A percentile compares a stretch with the other conserved stretches of the same genome.
phyloP scores from a whole-genome alignment of 768 basidiomycete genomes.

The Macrolepiota albuminosa region DNA sequence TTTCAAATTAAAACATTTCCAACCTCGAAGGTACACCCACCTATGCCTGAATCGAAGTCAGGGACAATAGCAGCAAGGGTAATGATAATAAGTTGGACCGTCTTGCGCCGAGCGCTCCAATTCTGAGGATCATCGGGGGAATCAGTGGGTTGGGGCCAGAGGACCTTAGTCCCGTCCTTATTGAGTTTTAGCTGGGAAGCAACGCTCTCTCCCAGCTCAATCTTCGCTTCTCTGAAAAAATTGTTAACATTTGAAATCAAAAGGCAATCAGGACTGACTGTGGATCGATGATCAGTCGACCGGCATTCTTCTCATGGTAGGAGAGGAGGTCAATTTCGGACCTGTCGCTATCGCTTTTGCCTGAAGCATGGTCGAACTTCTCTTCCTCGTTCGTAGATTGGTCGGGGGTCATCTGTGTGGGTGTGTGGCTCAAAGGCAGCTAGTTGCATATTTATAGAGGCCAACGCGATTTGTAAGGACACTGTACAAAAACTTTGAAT shows the following conservation, averaged over 20 bases:
- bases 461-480: background rate
- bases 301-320: conserved; percentile 53
- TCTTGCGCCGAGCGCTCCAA: conserved; percentile 52
- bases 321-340: conserved; percentile 28
- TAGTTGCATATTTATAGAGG: background rate
- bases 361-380: conserved; percentile 15
- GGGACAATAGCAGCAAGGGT: conserved; percentile 63
- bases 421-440: background rate
- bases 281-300: conserved; percentile 59
- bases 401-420: conserved; percentile 21
- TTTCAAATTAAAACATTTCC: background rate
- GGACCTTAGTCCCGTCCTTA: conserved; percentile 49
- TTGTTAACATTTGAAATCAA: background rate
- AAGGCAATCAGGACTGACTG: conserved; percentile 32
- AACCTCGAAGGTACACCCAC: conserved; percentile 24
- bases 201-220: conserved; percentile 54
- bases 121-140: conserved; percentile 64
- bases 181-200: conserved; percentile 55
- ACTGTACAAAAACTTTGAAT: background rate
- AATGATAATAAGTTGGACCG: conserved; percentile 52
- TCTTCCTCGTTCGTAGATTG: conserved; percentile 16
- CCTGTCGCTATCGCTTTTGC: conserved; percentile 12
- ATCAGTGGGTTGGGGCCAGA: conserved; percentile 69
- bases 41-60: conserved; percentile 64
- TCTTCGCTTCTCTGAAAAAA: conserved; percentile 47